Base-by-base conservation (phyloP, 768 basidiomycete genomes). In the Sporobolomyces pararoseus region DNA sequence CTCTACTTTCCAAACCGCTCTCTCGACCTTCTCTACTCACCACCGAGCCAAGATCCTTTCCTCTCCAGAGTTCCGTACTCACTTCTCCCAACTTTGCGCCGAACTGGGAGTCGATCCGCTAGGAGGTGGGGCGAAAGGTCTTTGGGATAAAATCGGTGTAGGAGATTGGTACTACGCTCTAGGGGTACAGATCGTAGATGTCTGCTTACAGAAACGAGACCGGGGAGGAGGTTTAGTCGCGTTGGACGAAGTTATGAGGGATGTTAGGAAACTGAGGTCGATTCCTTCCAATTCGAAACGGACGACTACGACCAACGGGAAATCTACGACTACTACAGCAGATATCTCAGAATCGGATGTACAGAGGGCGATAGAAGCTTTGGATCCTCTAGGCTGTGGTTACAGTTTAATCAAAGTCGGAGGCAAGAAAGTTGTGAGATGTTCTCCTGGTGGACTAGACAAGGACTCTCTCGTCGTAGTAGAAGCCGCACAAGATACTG, bases 21-120 rank as follows among this genome's bases (percentile, higher is more conserved):
- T 97, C 57, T 80, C 85, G 4, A 84, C 84, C 66, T 99, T 98
- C 76, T 91, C 93, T 2, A 81, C 85, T 31, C 86, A 86, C 13
- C 93, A 97, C 79, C 87, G 91, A 58, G 85, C 88, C 50, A 86
- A 88, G 65, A 97, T 99, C 77, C 85, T 86, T 66, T 82, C 83
- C 59, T 89, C 95, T 74, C 91, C 95, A 2, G 83, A 84, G 4
- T 94, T 99, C 79, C 85, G 96, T 6, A 89, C 88, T 83, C 88
- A 86, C 25, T 98, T 98, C 80, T 90, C 93, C 74, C 88, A 90
- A 67, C 96, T 99, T 91, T 99, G 96, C 78, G 85, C 89, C 3
- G 87, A 88, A 21, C 90, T 99, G 65, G 92, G 92, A 37, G 91
- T 99, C 29, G 96, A 98, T 78, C 94, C 95, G 2, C 85, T 97